Percentiles rank a stretch among this genome's conserved stretches.
Conservation (phyloP, 257 asterid species). For the Mentha longifolia region DNA sequence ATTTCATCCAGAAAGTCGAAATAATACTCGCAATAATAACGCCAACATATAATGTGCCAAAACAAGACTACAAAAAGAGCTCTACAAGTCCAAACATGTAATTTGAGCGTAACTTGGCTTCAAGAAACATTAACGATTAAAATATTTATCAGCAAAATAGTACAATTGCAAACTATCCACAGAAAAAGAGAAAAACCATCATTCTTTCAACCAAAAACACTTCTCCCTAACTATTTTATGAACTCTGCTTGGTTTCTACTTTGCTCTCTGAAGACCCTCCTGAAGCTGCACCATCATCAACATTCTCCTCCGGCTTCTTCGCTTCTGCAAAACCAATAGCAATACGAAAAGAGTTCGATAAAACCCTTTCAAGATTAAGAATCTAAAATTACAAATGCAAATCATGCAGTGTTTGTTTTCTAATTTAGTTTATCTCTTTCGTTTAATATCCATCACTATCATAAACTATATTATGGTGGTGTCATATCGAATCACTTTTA, state of each 20-base stretch:
- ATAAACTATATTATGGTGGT: neutral
- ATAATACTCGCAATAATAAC: no score
- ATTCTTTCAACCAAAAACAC: slow-evolving; percentile 15
- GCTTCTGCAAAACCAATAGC: slow-evolving; percentile 32
- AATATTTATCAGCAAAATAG: no score
- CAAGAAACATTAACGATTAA: no score
- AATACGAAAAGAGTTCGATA: no score
- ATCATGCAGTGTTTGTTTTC: neutral
- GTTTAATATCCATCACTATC: neutral
- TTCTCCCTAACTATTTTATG: slow-evolving; percentile 21
- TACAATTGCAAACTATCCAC: neutral
- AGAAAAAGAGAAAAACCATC: neutral
- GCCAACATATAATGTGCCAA: no score
- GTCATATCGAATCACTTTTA: neutral
- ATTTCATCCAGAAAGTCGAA: no score
- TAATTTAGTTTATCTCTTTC: neutral
- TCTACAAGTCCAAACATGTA: neutral
- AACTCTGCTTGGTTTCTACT: slow-evolving; percentile 33
- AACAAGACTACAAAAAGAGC: neutral
- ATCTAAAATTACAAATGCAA: neutral
- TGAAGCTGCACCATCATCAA: slow-evolving; percentile 32
- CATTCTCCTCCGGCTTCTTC: slow-evolving; percentile 38
- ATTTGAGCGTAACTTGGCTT: neutral
- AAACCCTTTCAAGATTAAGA: neutral
- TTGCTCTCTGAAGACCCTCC: slow-evolving; percentile 38